Percentiles rank a stretch among this genome's conserved stretches.
Conservation (phyloP, 2,329 filamentous ascomycete genomes). For the Chalara sp. region DNA sequence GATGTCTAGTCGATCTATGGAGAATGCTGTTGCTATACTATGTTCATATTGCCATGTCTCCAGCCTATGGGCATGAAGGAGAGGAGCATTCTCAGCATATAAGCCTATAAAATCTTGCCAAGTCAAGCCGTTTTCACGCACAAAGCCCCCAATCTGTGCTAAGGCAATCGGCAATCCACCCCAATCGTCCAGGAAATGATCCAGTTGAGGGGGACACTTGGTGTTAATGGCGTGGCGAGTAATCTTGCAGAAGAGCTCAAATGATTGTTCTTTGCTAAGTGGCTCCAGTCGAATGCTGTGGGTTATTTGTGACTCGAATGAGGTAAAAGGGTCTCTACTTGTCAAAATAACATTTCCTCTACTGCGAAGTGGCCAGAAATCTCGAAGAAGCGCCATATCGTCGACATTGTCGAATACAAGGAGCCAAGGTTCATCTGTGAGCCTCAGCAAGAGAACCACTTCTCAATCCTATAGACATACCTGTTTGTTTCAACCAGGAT, state of each 20-base stretch:
- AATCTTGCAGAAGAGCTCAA: background rate
- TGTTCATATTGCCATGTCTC: too few species aligned
- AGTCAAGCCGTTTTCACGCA: background rate
- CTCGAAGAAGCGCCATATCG: background rate
- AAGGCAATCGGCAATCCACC: background rate
- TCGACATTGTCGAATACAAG: background rate
- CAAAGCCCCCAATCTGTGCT: background rate
- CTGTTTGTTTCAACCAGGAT: too few species aligned
- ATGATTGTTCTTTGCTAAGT: background rate
- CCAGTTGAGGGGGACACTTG: too few species aligned
- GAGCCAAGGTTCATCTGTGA: slow-evolving; percentile 30
- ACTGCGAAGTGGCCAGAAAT: background rate
- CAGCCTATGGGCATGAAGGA: too few species aligned
- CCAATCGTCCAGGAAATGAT: too few species aligned
- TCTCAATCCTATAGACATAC: too few species aligned
- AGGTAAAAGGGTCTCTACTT: background rate
- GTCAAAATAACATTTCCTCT: background rate
- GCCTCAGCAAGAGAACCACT: too few species aligned
- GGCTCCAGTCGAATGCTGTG: background rate
- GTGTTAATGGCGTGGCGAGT: background rate
- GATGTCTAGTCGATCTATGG: too few species aligned
- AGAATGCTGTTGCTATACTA: too few species aligned
- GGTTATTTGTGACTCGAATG: background rate
- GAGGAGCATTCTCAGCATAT: background rate
- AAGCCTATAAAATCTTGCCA: background rate